phyloP scores from a whole-genome alignment of 2,329 filamentous ascomycete genomes.

The Colletotrichum endophyticum region DNA sequence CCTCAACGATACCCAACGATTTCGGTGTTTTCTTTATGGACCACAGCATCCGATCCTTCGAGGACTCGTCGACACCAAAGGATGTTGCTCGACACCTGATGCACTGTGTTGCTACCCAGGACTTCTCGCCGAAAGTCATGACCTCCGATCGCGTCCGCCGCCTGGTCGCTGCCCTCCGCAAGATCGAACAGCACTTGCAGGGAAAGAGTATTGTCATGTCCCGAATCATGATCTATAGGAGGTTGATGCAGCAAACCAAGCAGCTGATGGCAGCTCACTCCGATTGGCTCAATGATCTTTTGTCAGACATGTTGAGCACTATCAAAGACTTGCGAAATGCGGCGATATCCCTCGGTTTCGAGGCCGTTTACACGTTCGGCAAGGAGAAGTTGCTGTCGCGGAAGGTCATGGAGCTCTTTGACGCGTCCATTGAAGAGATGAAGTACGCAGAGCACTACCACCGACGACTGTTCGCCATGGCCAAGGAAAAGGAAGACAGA shows the following conservation, averaged over 20 bases:
- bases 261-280: slow-evolving; percentile 72
- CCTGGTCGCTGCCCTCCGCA: slow-evolving; percentile 73
- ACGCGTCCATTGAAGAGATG: slow-evolving; percentile 60
- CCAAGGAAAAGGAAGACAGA: slow-evolving; percentile 65
- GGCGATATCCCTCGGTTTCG: slow-evolving; percentile 76
- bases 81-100: slow-evolving; percentile 80
- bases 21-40: slow-evolving; percentile 84
- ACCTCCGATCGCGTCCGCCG: slow-evolving; percentile 72
- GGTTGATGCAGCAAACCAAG: slow-evolving; percentile 74
- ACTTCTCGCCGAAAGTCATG: slow-evolving; percentile 77
- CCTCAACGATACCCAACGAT: slow-evolving; percentile 74
- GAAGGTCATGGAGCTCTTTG: slow-evolving; percentile 68
- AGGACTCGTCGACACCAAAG: slow-evolving; percentile 74
- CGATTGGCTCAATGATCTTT: slow-evolving; percentile 83
- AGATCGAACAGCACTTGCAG: slow-evolving; percentile 73
- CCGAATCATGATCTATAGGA: slow-evolving; percentile 79
- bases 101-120: slow-evolving; percentile 80
- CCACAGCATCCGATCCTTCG: slow-evolving; percentile 75
- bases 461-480: slow-evolving; percentile 70
- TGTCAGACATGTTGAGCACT: slow-evolving; percentile 81
- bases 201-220: slow-evolving; percentile 83
- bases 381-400: slow-evolving; percentile 71
- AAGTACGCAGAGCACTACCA: slow-evolving; percentile 75
- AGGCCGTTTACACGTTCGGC: slow-evolving; percentile 73
- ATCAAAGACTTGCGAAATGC: slow-evolving; percentile 77